Evolutionary conservation across 2,329 filamentous ascomycete genomes (phyloP).

Genomic region (Paramyrothecium sp.): DNA sequence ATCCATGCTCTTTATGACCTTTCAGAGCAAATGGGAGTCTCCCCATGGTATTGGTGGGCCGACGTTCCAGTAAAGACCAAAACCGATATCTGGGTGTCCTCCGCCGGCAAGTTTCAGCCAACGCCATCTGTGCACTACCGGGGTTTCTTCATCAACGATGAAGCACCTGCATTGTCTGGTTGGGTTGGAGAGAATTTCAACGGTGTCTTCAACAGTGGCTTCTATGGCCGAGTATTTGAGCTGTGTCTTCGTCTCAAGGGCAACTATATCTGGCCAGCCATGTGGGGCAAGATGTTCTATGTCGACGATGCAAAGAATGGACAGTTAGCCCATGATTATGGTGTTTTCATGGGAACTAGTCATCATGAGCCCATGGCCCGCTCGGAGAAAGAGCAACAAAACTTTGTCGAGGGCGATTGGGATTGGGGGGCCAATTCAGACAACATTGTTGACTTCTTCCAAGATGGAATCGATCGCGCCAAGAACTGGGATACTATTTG

Average conservation of each 20-base stretch:
- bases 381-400: slow-evolving; percentile 54
- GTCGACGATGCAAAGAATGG: slow-evolving; percentile 69
- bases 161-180: slow-evolving; percentile 42
- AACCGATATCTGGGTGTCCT: slow-evolving; percentile 45
- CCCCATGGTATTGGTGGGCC: slow-evolving; percentile 57
- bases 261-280: slow-evolving; percentile 76
- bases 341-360: slow-evolving; percentile 69
- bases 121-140: slow-evolving; percentile 59
- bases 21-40: slow-evolving; percentile 59
- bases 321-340: slow-evolving; percentile 69
- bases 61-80: slow-evolving; percentile 51
- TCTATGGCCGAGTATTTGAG: slow-evolving; percentile 69
- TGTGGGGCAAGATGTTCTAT: slow-evolving; percentile 71
- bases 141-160: slow-evolving; percentile 62
- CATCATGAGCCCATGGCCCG: slow-evolving; percentile 73
- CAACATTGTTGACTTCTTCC: slow-evolving; percentile 67
- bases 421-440: slow-evolving; percentile 68
- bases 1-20: slow-evolving; percentile 61
- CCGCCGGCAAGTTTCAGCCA: slow-evolving; percentile 27
- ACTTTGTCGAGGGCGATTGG: slow-evolving; percentile 61
- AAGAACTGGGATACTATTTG: slow-evolving; percentile 63
- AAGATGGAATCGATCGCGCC: slow-evolving; percentile 62
- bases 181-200: slow-evolving; percentile 47
- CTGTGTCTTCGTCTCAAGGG: slow-evolving; percentile 66
- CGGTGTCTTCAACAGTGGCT: slow-evolving; percentile 60